Evolutionary conservation across 805 yeast genomes (phyloP).

Genomic region (Metschnikowia gelsemii): DNA sequence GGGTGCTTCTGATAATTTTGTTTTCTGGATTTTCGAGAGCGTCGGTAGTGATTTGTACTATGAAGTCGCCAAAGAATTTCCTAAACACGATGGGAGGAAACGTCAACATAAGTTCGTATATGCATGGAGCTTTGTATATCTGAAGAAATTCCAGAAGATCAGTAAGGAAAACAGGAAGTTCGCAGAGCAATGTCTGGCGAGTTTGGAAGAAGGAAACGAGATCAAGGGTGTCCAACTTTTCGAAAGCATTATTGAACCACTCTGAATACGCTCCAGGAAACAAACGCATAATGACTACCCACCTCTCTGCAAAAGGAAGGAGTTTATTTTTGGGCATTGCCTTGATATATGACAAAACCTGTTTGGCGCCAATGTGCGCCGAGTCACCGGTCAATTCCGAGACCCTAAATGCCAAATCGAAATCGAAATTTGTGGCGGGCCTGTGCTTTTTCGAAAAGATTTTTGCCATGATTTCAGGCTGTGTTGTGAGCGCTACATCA

Average conservation of each 20-base stretch:
- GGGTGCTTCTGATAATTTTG: conserved; percentile 18
- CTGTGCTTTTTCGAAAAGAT: conserved; percentile 4
- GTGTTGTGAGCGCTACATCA: conserved; percentile 13
- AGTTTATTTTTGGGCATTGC: conserved; percentile 8
- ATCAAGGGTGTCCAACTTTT: neutral
- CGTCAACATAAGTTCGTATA: conserved; percentile 6
- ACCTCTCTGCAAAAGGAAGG: conserved; percentile 36
- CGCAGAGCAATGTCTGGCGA: conserved; percentile 11
- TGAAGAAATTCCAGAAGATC: conserved; percentile 8
- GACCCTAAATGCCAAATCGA: conserved; percentile 46
- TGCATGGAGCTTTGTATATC: neutral
- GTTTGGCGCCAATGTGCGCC: conserved; percentile 25
- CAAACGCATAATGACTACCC: conserved; percentile 50
- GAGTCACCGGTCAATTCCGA: conserved; percentile 42
- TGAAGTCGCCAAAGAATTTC: conserved; percentile 12
- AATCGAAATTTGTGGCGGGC: conserved; percentile 8
- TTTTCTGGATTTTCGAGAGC: conserved; percentile 5
- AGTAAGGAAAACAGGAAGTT: conserved; percentile 11
- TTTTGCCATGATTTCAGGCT: conserved; percentile 18
- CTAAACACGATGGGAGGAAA: conserved; percentile 15
- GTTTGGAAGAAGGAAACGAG: conserved; percentile 6
- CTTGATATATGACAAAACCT: conserved; percentile 15
- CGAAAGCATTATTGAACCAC: conserved; percentile 9
- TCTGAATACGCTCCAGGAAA: conserved; percentile 25
- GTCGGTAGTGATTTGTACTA: conserved; percentile 1